Evolutionary conservation across 805 yeast genomes (phyloP).

Genomic region (Hanseniaspora meyeri): DNA sequence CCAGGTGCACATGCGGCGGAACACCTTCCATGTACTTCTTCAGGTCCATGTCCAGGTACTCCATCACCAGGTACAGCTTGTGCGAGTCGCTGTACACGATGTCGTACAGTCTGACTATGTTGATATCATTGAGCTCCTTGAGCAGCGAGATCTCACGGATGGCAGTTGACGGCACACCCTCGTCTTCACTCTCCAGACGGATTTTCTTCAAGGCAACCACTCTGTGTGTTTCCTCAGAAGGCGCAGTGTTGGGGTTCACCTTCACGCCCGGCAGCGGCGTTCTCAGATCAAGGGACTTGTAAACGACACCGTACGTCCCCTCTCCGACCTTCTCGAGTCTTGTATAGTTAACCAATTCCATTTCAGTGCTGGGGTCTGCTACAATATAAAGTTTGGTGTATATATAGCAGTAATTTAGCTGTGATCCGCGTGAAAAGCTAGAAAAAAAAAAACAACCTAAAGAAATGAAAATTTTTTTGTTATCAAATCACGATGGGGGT

Average conservation of each 20-base stretch:
- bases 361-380: no score
- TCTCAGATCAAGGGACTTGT: conserved; percentile 78
- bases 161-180: conserved; percentile 97
- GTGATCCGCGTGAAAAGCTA: conserved; percentile 21
- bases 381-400: no score
- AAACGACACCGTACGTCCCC: conserved; percentile 97
- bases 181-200: conserved; percentile 79
- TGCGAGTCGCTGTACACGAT: conserved; percentile 89
- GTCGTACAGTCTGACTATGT: conserved; percentile 83
- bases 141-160: conserved; percentile 89
- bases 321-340: conserved; percentile 95
- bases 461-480: no score
- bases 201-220: conserved; percentile 92
- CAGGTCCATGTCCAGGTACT: conserved; percentile 83
- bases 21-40: conserved; percentile 88
- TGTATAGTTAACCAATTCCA: conserved; percentile 81
- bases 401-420: no score
- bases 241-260: neutral
- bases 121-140: conserved; percentile 89
- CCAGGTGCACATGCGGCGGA: conserved; percentile 79
- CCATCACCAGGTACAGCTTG: conserved; percentile 86
- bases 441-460: neutral
- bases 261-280: neutral
- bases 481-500: neutral
- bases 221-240: conserved; percentile 46